Evolutionary conservation across 805 yeast species (phyloP).

Genomic region (Wickerhamomyces canadensis): DNA sequence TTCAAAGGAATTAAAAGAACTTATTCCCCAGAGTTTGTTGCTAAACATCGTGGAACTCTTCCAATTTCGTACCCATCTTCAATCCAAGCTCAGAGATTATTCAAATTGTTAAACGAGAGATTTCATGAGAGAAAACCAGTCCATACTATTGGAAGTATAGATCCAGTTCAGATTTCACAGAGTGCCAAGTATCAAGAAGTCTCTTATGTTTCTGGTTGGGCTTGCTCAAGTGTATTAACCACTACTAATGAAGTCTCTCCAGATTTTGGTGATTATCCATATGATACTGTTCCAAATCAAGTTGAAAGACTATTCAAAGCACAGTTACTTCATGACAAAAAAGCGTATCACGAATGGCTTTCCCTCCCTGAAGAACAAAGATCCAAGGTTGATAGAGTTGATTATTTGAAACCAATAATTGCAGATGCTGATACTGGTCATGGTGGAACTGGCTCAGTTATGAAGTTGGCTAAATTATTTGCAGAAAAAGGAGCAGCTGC

Average conservation of each 20-base stretch:
- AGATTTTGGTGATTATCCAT: conserved; percentile 66
- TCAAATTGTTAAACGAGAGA: conserved; percentile 36
- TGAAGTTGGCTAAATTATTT: conserved; percentile 60
- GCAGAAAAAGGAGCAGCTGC: conserved; percentile 67
- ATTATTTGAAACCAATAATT: conserved; percentile 54
- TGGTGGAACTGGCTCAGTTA: conserved; percentile 56
- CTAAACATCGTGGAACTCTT: conserved; percentile 46
- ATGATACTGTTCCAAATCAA: conserved; percentile 64
- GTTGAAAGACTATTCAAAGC: conserved; percentile 55
- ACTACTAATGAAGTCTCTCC: conserved; percentile 61
- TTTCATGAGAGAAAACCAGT: conserved; percentile 40
- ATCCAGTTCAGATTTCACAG: conserved; percentile 59
- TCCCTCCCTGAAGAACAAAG: conserved; percentile 14
- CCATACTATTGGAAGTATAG: conserved; percentile 55
- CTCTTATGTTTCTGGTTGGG: conserved; percentile 59
- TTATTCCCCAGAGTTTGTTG: conserved; percentile 47
- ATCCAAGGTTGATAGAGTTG: conserved; percentile 26
- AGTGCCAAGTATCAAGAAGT: conserved; percentile 46
- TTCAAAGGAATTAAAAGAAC: conserved; percentile 44
- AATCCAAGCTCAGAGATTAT: conserved; percentile 47
- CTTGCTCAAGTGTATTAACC: conserved; percentile 49
- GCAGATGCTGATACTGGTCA: conserved; percentile 69
- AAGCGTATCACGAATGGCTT: conserved; percentile 37
- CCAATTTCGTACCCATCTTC: conserved; percentile 40
- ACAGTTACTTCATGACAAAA: conserved; percentile 51